phyloP scores from a whole-genome alignment of 2,329 filamentous ascomycete species.

The Hypoxylon sp. region DNA sequence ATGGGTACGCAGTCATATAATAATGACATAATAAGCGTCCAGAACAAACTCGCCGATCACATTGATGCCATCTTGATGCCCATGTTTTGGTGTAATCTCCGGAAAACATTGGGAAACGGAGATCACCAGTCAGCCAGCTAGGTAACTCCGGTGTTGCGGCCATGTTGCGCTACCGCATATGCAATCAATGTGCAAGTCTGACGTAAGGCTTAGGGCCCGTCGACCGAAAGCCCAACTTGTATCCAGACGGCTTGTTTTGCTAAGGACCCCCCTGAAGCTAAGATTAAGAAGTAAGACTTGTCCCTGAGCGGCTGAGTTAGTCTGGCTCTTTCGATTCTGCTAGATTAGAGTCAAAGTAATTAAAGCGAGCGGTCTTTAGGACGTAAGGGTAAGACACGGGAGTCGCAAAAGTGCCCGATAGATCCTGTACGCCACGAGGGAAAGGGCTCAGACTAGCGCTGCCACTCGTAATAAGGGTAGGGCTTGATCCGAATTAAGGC shows the following conservation, averaged over 20 bases:
- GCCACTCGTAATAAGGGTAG: constrained; percentile 19
- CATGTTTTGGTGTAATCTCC: constrained; percentile 22
- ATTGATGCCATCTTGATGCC: neutral
- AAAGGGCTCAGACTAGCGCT: constrained; percentile 11
- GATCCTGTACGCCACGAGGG: constrained; percentile 27
- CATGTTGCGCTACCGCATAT: constrained; percentile 2
- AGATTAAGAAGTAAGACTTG: neutral
- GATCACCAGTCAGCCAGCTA: neutral
- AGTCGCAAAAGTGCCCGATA: constrained; percentile 1
- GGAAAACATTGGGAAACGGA: constrained; percentile 1
- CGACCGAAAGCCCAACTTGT: neutral
- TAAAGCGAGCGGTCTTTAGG: neutral
- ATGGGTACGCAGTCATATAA: neutral
- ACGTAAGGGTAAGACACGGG: constrained; percentile 1
- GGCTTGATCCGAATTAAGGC: constrained; percentile 16
- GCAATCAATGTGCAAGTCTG: constrained; percentile 10
- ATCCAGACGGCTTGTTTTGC: neutral
- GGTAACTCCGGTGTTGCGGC: neutral
- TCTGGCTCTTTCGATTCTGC: neutral
- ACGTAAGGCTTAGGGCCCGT: constrained; percentile 7
- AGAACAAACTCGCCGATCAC: neutral
- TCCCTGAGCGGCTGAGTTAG: neutral
- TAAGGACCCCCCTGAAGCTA: neutral
- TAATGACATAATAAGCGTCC: neutral
- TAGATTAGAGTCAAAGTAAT: neutral